Percentiles rank a stretch among this genome's conserved stretches.
These are phyloP conservation scores for Oenanthe sinensis DNA, from an alignment of 129 eudicot genomes.

Conservation along the genomic window DNA sequence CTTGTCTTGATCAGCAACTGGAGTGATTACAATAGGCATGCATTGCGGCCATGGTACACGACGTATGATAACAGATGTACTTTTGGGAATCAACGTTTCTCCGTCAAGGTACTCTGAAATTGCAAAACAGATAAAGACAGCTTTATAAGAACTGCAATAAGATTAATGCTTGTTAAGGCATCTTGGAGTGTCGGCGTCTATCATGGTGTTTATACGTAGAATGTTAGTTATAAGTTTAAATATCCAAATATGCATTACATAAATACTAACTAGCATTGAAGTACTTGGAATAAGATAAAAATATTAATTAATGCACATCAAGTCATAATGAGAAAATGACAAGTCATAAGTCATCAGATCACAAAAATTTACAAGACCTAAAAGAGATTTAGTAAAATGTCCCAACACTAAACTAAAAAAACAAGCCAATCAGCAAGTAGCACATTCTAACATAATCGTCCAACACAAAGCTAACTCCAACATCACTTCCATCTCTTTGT, in stretches of 20 bases:
- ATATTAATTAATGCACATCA: background rate
- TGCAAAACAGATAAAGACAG: slow-evolving; percentile 32
- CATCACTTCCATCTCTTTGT: background rate
- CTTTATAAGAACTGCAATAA: slow-evolving; percentile 12
- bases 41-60: slow-evolving; percentile 78
- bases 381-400: background rate
- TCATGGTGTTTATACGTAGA: background rate
- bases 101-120: slow-evolving; percentile 93
- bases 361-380: background rate
- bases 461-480: background rate
- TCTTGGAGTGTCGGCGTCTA: background rate
- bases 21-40: slow-evolving; percentile 79
- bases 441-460: background rate
- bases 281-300: background rate
- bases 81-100: slow-evolving; percentile 83
- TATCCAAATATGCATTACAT: background rate
- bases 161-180: background rate
- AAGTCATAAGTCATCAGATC: background rate
- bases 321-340: background rate
- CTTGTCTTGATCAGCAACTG: slow-evolving; percentile 57
- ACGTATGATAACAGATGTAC: slow-evolving; percentile 83
- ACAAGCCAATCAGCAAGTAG: background rate
- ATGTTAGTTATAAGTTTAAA: background rate
- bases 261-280: background rate
- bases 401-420: background rate